Evolutionary conservation across 2,329 filamentous ascomycete species (phyloP).

Genomic region (Fusarium brachygibbosum): DNA sequence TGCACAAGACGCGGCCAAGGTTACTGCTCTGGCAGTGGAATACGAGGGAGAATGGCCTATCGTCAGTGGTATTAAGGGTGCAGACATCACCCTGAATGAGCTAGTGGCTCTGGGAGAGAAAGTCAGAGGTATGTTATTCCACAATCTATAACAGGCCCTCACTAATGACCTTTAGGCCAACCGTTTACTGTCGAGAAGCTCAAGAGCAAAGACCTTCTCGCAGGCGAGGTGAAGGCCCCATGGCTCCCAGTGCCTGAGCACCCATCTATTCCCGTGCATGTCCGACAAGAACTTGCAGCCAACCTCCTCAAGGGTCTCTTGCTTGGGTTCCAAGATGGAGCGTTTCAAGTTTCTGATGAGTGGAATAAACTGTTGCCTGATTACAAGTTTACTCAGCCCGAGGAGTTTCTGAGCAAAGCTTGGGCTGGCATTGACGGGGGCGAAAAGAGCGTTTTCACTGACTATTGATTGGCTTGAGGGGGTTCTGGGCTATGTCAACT

Average conservation of each 20-base stretch:
- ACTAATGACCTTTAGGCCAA: conserved; percentile 26
- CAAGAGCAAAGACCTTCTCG: conserved; percentile 39
- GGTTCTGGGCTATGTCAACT: no score
- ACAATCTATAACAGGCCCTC: rapidly evolving
- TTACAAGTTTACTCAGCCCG: conserved; percentile 57
- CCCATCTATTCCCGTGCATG: conserved; percentile 35
- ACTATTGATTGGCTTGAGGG: not conserved
- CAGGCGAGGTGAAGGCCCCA: conserved; percentile 45
- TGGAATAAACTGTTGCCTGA: conserved; percentile 61
- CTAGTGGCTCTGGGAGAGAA: conserved; percentile 57
- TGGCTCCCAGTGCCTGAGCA: conserved; percentile 36
- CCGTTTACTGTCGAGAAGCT: conserved; percentile 41
- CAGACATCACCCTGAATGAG: conserved; percentile 53
- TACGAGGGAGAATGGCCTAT: conserved; percentile 60
- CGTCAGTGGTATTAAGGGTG: conserved; percentile 58
- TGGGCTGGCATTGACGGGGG: conserved; percentile 38
- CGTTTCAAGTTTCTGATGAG: conserved; percentile 56
- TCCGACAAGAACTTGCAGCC: conserved; percentile 21
- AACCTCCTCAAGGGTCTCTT: conserved; percentile 16
- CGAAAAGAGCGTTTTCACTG: conserved; percentile 1
- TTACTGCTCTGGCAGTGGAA: conserved; percentile 59
- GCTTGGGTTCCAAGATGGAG: conserved; percentile 19
- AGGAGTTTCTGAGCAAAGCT: conserved; percentile 58
- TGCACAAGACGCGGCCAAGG: conserved; percentile 57
- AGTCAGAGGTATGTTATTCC: conserved; percentile 46